Evolutionary conservation across 768 basidiomycete species (phyloP).

Genomic region (Termitomyces sp.): DNA sequence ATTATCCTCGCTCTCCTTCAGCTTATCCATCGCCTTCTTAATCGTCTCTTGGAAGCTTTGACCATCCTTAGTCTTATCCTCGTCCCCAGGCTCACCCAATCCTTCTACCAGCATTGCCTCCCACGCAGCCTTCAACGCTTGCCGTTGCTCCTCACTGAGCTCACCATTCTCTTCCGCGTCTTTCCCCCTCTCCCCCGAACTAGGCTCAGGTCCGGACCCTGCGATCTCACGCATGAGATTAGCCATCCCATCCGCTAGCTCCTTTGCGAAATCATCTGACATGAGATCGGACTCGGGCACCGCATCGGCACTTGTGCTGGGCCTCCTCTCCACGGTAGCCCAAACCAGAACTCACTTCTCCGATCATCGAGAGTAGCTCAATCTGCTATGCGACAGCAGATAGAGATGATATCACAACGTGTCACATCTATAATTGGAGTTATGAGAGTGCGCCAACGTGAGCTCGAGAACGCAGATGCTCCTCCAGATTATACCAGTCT

Average conservation of each 20-base stretch:
- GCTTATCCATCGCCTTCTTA: constrained; percentile 67
- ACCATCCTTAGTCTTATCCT: background rate
- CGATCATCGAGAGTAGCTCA: too few species aligned
- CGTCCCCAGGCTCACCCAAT: background rate
- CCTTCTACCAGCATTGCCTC: constrained; percentile 1
- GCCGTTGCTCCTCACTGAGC: background rate
- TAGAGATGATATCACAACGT: too few species aligned
- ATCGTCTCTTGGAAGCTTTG: constrained; percentile 63
- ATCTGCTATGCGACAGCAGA: too few species aligned
- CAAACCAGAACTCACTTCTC: too few species aligned
- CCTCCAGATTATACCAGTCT: too few species aligned
- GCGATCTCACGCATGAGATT: constrained; percentile 2
- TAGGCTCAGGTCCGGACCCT: background rate
- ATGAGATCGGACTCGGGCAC: constrained; percentile 1
- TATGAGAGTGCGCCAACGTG: too few species aligned
- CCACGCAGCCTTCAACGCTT: background rate
- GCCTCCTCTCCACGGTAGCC: too few species aligned
- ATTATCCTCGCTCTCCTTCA: constrained; percentile 62
- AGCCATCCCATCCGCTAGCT: constrained; percentile 3
- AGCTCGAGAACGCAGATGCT: too few species aligned
- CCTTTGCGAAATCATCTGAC: constrained; percentile 2
- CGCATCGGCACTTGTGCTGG: background rate
- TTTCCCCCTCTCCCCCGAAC: background rate
- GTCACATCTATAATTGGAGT: too few species aligned
- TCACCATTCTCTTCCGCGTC: background rate